Percentiles rank a stretch among this genome's conserved stretches.
Conservation (phyloP, 495 filamentous ascomycete species). For the Neurospora sp. region DNA sequence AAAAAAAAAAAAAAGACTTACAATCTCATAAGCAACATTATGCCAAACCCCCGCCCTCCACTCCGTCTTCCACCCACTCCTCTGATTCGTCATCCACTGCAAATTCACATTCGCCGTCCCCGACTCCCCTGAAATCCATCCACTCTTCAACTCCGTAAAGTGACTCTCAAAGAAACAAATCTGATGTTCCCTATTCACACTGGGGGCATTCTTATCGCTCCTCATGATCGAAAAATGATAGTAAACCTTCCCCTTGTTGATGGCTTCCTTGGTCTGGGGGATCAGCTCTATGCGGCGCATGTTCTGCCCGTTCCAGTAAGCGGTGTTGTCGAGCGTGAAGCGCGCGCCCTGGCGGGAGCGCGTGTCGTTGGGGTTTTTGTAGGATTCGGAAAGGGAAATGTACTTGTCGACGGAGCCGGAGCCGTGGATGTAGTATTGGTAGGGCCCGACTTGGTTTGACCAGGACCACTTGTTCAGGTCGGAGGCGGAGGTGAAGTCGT, state of each 20-base stretch:
- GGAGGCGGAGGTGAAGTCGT: slow-evolving; percentile 37
- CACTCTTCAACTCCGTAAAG: slow-evolving; percentile 66
- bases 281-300: slow-evolving; percentile 51
- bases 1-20: slow-evolving; percentile 6
- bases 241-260: slow-evolving; percentile 50
- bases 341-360: slow-evolving; percentile 51
- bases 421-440: slow-evolving; percentile 68
- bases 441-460: slow-evolving; percentile 54
- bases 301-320: slow-evolving; percentile 45
- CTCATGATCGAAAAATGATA: slow-evolving; percentile 61
- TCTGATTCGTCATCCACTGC: slow-evolving; percentile 36
- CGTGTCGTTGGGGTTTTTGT: slow-evolving; percentile 57
- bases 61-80: slow-evolving; percentile 33
- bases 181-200: slow-evolving; percentile 53
- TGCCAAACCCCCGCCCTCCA: slow-evolving; percentile 54
- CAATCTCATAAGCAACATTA: slow-evolving; percentile 59
- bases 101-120: slow-evolving; percentile 41
- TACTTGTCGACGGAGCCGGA: slow-evolving; percentile 42
- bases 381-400: slow-evolving; percentile 37
- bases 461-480: slow-evolving; percentile 54
- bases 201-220: slow-evolving; percentile 45
- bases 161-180: slow-evolving; percentile 64
- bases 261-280: slow-evolving; percentile 52
- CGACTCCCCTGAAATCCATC: slow-evolving; percentile 48
- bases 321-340: slow-evolving; percentile 53